Base-by-base conservation (phyloP, 139 green algal genomes). In the Zygnema circumcarinatum region DNA sequence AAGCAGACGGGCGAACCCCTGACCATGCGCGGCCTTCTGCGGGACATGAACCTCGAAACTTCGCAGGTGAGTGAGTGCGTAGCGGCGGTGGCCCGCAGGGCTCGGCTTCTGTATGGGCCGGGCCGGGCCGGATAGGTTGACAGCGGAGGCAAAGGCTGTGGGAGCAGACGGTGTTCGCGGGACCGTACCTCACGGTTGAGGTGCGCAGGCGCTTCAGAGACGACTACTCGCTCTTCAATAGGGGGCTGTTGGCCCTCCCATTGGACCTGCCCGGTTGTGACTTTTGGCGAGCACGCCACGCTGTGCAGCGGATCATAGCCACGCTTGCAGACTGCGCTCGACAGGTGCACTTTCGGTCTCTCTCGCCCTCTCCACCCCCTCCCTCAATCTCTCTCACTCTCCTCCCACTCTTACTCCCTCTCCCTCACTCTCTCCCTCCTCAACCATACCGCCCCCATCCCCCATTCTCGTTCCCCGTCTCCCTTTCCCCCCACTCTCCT, bases 121-220 rank as follows among this genome's bases (percentile, higher is more conserved):
- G 29, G 56, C 56, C 29, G 56, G 29, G 56, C 29, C 72, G 40
- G 69, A 2, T 40, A 1, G 93, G 92, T 87, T 87, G 93, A 32
- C 87, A 90, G 0, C 56, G 84, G 32, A 67, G 86, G n/a, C n/a
- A n/a, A n/a, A 33, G 54, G 90, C 95, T 87, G 85, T 98, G 75
- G 97, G 97, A 85, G 92, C 95, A 97, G 90, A 91, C 94, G 32
- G 95, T 98, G 38, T 98, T 98, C 87, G 91, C 93, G 56, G 95
- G 95, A 1, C 95, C 95, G 21, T 98, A 98, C 92, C 91, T 98
- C 74, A 92, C 95, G 33, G 81, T 87, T 0, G 86, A 87, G 47
- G 90, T 89, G 75, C 85, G 88, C 22, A 68, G 67, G 0, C 92
- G 94, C 88, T 97, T 98, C 88, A 88, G 47, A 22, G 35, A 91